Conservation (phyloP, 495 filamentous ascomycete genomes). For the Diplogelasinospora grovesii region DNA sequence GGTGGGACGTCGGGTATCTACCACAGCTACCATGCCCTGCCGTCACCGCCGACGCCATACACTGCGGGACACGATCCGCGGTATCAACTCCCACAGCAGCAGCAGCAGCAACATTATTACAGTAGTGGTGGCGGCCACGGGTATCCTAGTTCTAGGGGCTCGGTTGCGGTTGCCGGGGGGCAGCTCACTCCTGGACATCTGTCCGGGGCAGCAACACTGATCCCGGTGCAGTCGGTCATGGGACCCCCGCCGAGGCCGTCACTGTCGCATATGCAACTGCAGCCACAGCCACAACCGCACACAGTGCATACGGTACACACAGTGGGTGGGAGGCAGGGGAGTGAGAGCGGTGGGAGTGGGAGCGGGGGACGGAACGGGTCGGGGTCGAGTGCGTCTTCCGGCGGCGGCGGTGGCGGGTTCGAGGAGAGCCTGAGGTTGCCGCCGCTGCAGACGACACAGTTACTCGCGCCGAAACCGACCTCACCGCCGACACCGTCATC, state of each 20-base stretch:
- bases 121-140: too few relatives aligned
- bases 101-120: too few relatives aligned
- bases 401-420: background rate
- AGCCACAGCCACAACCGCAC: slow-evolving; percentile 12
- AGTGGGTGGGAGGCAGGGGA: too few relatives aligned
- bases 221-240: slow-evolving; percentile 1
- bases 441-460: slow-evolving; percentile 49
- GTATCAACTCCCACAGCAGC: background rate
- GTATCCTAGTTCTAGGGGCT: too few relatives aligned
- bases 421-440: slow-evolving; percentile 46
- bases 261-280: background rate
- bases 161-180: too few relatives aligned
- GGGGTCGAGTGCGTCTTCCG: background rate
- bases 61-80: background rate
- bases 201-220: background rate
- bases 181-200: background rate
- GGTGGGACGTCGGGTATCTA: slow-evolving; percentile 16
- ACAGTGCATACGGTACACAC: background rate
- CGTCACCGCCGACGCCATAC: slow-evolving; percentile 12
- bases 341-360: too few relatives aligned
- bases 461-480: slow-evolving; percentile 21
- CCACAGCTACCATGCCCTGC: slow-evolving; percentile 16
- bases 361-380: too few relatives aligned
- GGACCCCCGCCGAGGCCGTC: slow-evolving; percentile 5
- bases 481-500: too few relatives aligned